Base-by-base conservation (phyloP, 345 rosid genomes). In the Odontarrhena argentea region DNA sequence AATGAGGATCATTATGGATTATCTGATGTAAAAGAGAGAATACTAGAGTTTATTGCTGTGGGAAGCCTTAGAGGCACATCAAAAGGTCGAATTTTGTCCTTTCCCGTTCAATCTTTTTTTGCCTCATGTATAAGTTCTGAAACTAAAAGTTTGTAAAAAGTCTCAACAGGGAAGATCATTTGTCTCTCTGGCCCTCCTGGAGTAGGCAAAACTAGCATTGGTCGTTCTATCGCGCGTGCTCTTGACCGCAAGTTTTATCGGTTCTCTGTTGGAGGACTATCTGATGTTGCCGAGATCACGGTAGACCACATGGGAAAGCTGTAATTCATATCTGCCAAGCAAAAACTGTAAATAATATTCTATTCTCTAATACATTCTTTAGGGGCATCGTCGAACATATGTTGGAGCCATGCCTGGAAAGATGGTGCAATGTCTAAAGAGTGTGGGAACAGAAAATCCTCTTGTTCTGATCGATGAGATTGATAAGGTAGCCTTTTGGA, bases 171-270 rank as follows among this genome's bases (percentile, higher is more conserved):
- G 50, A 90, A 90, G 84, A 86, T 93, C 70, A 86, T 93, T 35
- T 90, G 98, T 77, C 87, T 93, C 52, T 85, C 94, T n/a, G 97
- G 98, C 3, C 97, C 98, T 32, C 97, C 98, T 44, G 98, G 98
- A 57, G 98, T 93, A 40, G 98, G 98, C 12, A 93, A 90, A 82
- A 93, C 98, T 48, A 93, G 97, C 78, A 90, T 93, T 65, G 97
- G 87, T 6, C 90, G 94, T 28, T 90, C 98, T 32, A 85, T 93
- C 78, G 97, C 98, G 35, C 90, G 92, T 55, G 94, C 97, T 62
- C 81, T 93, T 81, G 79, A 86, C 74, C 86, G 94, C 22, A 84
- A 93, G 55, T 93, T 93, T 76, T 93, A 76, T 65, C 78, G 92
- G 73, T 93, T 90, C 74, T 88, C 97, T 53, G 98, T 93, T 71